Evolutionary conservation across 306 rosid genomes (phyloP).

Genomic region (Rubus idaeus): DNA sequence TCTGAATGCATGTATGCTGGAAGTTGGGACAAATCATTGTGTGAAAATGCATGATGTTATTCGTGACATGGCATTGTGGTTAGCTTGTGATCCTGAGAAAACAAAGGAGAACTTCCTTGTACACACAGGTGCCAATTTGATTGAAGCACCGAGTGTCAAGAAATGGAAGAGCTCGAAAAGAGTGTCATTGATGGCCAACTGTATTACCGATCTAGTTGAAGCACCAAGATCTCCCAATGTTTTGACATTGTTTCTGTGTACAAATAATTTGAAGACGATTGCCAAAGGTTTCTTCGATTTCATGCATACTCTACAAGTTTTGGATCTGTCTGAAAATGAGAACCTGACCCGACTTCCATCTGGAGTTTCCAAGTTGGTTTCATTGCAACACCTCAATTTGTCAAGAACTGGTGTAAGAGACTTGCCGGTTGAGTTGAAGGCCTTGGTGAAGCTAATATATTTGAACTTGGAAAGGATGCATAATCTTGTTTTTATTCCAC

Average conservation of each 20-base stretch:
- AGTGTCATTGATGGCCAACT: background rate
- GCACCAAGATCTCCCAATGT: background rate
- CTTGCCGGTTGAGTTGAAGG: constrained; percentile 10
- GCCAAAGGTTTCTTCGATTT: background rate
- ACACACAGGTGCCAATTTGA: too few relatives aligned
- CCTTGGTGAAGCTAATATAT: background rate
- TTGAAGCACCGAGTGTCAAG: background rate
- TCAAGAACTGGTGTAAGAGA: background rate
- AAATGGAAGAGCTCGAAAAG: background rate
- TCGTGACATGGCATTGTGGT: background rate
- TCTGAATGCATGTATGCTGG: constrained; percentile 9
- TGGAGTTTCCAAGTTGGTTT: background rate
- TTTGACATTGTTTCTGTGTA: background rate
- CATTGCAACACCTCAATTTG: constrained; percentile 7
- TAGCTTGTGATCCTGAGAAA: background rate
- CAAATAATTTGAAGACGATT: background rate
- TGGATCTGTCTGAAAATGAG: background rate
- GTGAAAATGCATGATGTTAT: constrained; percentile 21
- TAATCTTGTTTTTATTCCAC: background rate
- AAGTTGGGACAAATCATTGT: background rate
- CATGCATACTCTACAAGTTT: background rate
- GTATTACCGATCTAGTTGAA: constrained; percentile 1
- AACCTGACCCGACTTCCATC: background rate
- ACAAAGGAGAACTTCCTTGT: background rate
- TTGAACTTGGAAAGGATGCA: background rate